Conservation (phyloP, 2,329 filamentous ascomycete genomes). For the Chaetoscypha palmicola region DNA sequence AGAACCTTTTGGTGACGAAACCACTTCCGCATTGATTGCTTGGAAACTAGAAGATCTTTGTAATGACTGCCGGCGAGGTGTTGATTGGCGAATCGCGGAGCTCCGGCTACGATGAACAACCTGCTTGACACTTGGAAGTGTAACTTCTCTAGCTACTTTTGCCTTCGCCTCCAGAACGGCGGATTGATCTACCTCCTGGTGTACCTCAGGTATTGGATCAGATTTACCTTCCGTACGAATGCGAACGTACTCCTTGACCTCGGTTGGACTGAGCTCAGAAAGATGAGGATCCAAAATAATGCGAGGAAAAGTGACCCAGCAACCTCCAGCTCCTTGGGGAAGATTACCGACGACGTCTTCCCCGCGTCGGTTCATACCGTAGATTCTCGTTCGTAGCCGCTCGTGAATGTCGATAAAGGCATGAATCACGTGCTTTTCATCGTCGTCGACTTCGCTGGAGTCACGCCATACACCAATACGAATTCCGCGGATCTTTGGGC, state of each 20-base stretch:
- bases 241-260: slow-evolving; percentile 57
- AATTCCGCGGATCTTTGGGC: slow-evolving; percentile 22
- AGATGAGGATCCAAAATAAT: slow-evolving; percentile 53
- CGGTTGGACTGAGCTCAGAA: slow-evolving; percentile 46
- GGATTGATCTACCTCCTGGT: slow-evolving; percentile 17
- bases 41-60: slow-evolving; percentile 25
- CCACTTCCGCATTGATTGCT: slow-evolving; percentile 23
- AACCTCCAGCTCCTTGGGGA: slow-evolving; percentile 52
- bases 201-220: slow-evolving; percentile 18
- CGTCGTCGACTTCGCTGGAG: slow-evolving; percentile 42
- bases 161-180: slow-evolving; percentile 25
- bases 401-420: slow-evolving; percentile 58
- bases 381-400: slow-evolving; percentile 52
- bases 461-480: slow-evolving; percentile 55
- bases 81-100: slow-evolving; percentile 19
- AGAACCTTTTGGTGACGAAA: slow-evolving; percentile 22
- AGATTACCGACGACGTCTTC: slow-evolving; percentile 38
- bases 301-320: slow-evolving; percentile 57
- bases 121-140: slow-evolving; percentile 16
- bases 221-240: slow-evolving; percentile 37
- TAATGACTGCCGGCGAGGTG: slow-evolving; percentile 21
- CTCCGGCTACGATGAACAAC: slow-evolving; percentile 21
- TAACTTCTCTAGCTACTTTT: slow-evolving; percentile 18
- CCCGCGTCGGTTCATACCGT: slow-evolving; percentile 42
- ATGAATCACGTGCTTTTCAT: slow-evolving; percentile 50